Evolutionary conservation across 495 filamentous ascomycete genomes (phyloP).

Genomic region (Haplographium delicatum): DNA sequence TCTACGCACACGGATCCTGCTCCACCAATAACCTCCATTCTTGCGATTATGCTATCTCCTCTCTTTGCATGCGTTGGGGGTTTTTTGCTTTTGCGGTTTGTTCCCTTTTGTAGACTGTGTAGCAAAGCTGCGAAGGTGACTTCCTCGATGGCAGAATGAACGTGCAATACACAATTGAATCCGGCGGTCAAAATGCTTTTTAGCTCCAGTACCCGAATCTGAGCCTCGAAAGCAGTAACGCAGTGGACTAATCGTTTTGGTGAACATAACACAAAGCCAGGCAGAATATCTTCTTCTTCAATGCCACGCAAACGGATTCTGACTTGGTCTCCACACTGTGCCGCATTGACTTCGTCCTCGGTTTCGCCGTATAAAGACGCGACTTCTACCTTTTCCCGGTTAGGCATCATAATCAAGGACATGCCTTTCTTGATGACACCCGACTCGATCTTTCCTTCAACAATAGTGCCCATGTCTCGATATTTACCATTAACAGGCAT

Average conservation of each 20-base stretch:
- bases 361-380: slow-evolving; percentile 90
- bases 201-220: slow-evolving; percentile 91
- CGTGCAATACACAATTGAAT: slow-evolving; percentile 89
- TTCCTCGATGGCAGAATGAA: slow-evolving; percentile 90
- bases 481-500: slow-evolving; percentile 97
- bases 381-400: slow-evolving; percentile 71
- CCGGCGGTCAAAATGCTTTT: slow-evolving; percentile 88
- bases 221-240: slow-evolving; percentile 87
- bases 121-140: slow-evolving; percentile 81
- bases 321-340: slow-evolving; percentile 90
- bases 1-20: slow-evolving; percentile 89
- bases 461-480: slow-evolving; percentile 94
- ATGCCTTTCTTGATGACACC: slow-evolving; percentile 85
- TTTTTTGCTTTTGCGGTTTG: slow-evolving; percentile 86
- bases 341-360: slow-evolving; percentile 79
- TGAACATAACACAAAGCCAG: slow-evolving; percentile 95
- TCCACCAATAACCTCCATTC: slow-evolving; percentile 77
- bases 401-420: slow-evolving; percentile 89
- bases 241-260: slow-evolving; percentile 87
- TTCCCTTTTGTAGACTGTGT: slow-evolving; percentile 95
- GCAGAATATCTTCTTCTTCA: slow-evolving; percentile 94
- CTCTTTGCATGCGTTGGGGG: slow-evolving; percentile 87
- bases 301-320: slow-evolving; percentile 86
- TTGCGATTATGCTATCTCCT: slow-evolving; percentile 89
- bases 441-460: slow-evolving; percentile 94